phyloP scores from a whole-genome alignment of 495 filamentous ascomycete species.

The Aspergillus cavernicola region DNA sequence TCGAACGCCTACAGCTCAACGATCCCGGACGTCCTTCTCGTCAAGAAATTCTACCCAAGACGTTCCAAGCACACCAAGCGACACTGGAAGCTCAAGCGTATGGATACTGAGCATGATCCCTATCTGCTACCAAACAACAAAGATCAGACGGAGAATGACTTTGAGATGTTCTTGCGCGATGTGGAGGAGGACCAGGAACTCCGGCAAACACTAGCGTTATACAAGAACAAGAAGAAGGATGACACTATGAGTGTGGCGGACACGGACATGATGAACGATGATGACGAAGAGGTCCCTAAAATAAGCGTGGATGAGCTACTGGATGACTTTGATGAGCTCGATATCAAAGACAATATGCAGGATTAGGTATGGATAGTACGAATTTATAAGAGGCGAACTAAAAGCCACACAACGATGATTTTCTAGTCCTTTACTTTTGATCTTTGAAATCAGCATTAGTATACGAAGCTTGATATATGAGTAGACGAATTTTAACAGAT shows the following conservation, averaged over 20 bases:
- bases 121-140: conserved; percentile 55
- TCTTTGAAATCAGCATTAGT: no score
- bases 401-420: not conserved
- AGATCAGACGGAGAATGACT: conserved; percentile 79
- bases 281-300: conserved; percentile 67
- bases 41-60: conserved; percentile 93
- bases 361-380: conserved; percentile 8
- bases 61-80: conserved; percentile 82
- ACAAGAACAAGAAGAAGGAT: conserved; percentile 60
- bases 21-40: conserved; percentile 88
- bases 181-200: conserved; percentile 94
- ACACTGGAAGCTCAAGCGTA: conserved; percentile 90
- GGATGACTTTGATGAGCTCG: conserved; percentile 84
- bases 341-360: conserved; percentile 50
- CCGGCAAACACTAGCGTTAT: conserved; percentile 75
- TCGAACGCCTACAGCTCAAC: conserved; percentile 64
- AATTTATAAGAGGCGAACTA: not conserved
- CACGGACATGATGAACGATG: conserved; percentile 59
- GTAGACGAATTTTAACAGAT: no score
- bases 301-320: conserved; percentile 81
- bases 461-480: no score
- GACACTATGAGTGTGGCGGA: conserved; percentile 26
- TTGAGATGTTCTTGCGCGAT: conserved; percentile 94
- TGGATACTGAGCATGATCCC: conserved; percentile 75
- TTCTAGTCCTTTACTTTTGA: no score